Conservation (phyloP, 495 filamentous ascomycete species). For the Terfezia claveryi region DNA sequence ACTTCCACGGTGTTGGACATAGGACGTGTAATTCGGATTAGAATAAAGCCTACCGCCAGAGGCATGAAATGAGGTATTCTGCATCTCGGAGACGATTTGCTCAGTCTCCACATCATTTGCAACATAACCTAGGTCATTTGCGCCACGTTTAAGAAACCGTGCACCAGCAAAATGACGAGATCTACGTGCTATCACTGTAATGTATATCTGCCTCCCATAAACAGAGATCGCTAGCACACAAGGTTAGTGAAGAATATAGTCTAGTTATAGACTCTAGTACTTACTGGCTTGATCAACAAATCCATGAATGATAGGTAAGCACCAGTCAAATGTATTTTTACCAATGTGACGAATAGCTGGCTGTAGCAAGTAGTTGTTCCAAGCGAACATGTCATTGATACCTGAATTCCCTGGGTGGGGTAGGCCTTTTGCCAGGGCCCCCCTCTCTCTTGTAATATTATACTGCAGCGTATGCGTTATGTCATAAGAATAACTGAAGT, state of each 20-base stretch:
- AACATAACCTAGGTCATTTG: conserved; percentile 89
- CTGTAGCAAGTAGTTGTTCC: conserved; percentile 75
- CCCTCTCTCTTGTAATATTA: conserved; percentile 69
- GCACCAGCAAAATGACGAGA: conserved; percentile 90
- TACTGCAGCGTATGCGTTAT: conserved; percentile 82
- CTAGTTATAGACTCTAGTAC: conserved; percentile 9
- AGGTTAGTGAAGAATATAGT: no score
- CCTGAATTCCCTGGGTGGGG: conserved; percentile 36
- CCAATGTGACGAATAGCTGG: conserved; percentile 43
- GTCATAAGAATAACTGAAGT: conserved; percentile 97
- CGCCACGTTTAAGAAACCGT: conserved; percentile 78
- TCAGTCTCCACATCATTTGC: conserved; percentile 99
- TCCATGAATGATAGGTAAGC: conserved; percentile 83
- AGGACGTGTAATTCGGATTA: conserved; percentile 83
- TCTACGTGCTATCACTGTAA: conserved; percentile 77
- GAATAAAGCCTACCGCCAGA: conserved; percentile 67
- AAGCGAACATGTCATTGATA: conserved; percentile 90
- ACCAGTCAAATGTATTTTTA: conserved; percentile 80
- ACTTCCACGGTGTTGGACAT: conserved; percentile 88
- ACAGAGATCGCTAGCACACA: conserved; percentile 39
- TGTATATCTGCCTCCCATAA: conserved; percentile 67
- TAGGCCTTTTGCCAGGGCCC: conserved; percentile 39
- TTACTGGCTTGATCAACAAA: conserved; percentile 68
- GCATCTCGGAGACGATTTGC: conserved; percentile 84
- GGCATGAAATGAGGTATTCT: conserved; percentile 87